Evolutionary conservation across 176 grass and related monocot species (phyloP), one percentile per base, ranked within the genome.

Genomic region (Carex cristatella): DNA sequence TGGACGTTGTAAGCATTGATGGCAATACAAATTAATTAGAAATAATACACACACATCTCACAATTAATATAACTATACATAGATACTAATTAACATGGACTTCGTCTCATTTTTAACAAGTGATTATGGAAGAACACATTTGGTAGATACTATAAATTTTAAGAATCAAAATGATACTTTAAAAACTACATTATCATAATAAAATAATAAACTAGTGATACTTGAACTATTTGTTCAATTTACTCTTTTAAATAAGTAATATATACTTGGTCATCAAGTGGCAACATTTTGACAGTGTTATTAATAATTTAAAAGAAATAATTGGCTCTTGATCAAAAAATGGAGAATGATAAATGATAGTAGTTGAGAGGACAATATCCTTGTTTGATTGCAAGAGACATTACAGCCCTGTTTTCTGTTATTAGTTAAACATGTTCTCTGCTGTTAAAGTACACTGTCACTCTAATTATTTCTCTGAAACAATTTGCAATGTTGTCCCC

Each of bases 291-390:
- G 37, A 46, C 38, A 18, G n/a, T 49, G 70, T 51, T 28, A 75
- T 30, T 51, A 53, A 53, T 53, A 27, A 42, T 51, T 53, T 30
- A 56, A 12, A 77, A 79, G 71, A 76, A 15, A 75, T 32, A 76
- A 82, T 16, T 57, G 16, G 54, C 30, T 28, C 79, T 65, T 77
- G 68, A 64, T 87, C 56, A 57, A 57, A 9, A 77, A 78, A 78
- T 56, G 27, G 12, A 57, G 74, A 33, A 51, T 78, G 28, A 78
- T 78, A 78, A 78, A 78, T 78, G 74, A 57, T 57, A 51, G 74
- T 57, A 57, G 74, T 81, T 87, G 65, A 23, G 82, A 84, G 61
- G 71, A 87, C 89, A 87, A 55, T 60, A 88, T 88, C 83, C 88
- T 69, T 88, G 79, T n/a, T 87, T 75, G 78, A 33, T 56, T 63